phyloP scores from a whole-genome alignment of 257 asterid species.

The Ballota nigra region DNA sequence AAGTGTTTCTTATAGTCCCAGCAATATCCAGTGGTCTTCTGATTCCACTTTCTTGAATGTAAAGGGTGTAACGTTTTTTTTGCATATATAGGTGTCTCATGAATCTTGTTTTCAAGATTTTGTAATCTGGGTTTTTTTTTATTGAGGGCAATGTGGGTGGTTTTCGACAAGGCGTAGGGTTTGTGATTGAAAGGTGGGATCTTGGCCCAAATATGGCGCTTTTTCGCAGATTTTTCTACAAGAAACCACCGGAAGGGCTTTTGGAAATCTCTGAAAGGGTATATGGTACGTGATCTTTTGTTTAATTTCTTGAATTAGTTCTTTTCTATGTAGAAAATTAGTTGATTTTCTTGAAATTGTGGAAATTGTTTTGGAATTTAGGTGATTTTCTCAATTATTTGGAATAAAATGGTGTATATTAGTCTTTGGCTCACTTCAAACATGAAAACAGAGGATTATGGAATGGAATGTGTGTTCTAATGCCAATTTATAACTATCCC shows the following conservation, averaged over 20 bases:
- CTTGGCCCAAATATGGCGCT: conserved; percentile 43
- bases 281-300: conserved; percentile 37
- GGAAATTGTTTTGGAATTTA: not conserved
- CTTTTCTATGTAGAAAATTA: not conserved
- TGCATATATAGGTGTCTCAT: not conserved
- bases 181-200: conserved; percentile 33
- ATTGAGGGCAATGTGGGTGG: conserved; percentile 25
- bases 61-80: conserved; percentile 17
- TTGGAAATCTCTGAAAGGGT: conserved; percentile 54
- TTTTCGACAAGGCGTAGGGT: conserved; percentile 25
- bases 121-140: conserved; percentile 15
- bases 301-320: conserved; percentile 6
- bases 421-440: not conserved
- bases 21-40: conserved; percentile 40
- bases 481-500: not conserved
- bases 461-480: not conserved
- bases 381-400: not conserved
- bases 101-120: conserved; percentile 24
- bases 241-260: conserved; percentile 62
- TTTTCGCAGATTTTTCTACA: conserved; percentile 43
- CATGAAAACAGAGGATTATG: not conserved
- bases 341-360: conserved; percentile 9
- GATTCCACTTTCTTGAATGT: conserved; percentile 35
- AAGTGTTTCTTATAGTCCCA: conserved; percentile 48
- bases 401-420: not conserved